These are phyloP conservation scores for Lobosporangium transversale DNA, from an alignment of 192 early-diverging fungal species.

Conservation along the genomic window DNA sequence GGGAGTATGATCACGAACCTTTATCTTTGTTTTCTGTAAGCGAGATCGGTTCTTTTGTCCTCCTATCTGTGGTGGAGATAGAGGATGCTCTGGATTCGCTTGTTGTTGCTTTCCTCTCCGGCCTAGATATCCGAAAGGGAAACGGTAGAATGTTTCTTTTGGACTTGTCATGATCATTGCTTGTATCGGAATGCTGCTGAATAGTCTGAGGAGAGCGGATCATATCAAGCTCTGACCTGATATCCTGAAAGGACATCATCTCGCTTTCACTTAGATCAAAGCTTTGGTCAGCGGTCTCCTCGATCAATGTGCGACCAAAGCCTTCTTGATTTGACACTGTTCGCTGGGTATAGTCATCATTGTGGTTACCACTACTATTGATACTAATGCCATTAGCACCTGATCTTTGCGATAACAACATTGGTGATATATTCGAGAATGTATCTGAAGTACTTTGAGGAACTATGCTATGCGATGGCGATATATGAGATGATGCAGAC, in stretches of 20 bases:
- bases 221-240: slow-evolving; percentile 43
- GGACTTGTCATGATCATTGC: slow-evolving; percentile 8
- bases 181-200: slow-evolving; percentile 2
- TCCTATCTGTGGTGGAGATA: background rate
- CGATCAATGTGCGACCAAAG: slow-evolving; percentile 17
- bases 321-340: slow-evolving; percentile 1
- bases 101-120: slow-evolving; percentile 45
- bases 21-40: slow-evolving; percentile 32
- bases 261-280: slow-evolving; percentile 45
- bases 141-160: slow-evolving; percentile 38
- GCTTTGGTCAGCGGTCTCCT: slow-evolving; percentile 39
- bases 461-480: background rate
- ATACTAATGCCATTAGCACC: background rate
- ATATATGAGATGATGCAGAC: background rate
- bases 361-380: background rate
- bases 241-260: slow-evolving; percentile 53
- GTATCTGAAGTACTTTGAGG: background rate
- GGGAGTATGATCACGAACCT: slow-evolving; percentile 39
- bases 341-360: slow-evolving; percentile 1
- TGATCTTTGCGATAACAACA: background rate
- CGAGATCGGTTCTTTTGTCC: slow-evolving; percentile 1
- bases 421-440: background rate
- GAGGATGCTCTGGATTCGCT: slow-evolving; percentile 32
- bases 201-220: slow-evolving; percentile 8
- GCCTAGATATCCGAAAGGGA: slow-evolving; percentile 47